Base-by-base conservation (phyloP, 495 filamentous ascomycete genomes). In the Penicillium riverlandense region DNA sequence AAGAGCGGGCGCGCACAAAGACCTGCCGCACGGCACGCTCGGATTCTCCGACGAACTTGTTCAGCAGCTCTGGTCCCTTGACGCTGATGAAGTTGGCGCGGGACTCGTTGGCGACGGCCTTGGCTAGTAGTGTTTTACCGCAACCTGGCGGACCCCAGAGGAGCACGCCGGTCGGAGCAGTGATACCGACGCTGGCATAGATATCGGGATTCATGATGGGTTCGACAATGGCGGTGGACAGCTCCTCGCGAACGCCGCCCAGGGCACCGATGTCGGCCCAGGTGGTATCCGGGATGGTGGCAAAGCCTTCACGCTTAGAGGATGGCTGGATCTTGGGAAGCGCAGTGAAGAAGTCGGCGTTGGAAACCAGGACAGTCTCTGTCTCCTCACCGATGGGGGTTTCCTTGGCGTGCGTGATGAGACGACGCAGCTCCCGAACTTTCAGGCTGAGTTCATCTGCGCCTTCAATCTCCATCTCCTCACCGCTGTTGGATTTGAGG, bases 121-220 rank as follows among this genome's bases (percentile, higher is more conserved):
- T 96, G 40, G 92, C 92, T 8, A 98, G 81, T 6, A 98, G 78
- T 0, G 92, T 98, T 62, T 98, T 98, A 50, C 92, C 92, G 65
- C 92, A 98, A 29, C 92, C 92, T 3, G 92, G 92, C 0, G 92
- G 92, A 11, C 92, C 92, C 90, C 92, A 97, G 45, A 98, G 84
- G 9, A 98, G 77, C 11, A 97, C 86, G 28, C 94, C 94, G 0
- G 88, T 86, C 0, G 92, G 89, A 0, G 88, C 84, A 12, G 84
- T 84, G 57, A 97, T 88, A 55, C 92, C 92, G 12, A 95, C 83
- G 15, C 73, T 71, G 16, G 75, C 74, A 62, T 91, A 97, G 27
- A 84, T 75, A 32, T 89, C 85, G 0, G 92, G 92, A 36, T 82
- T 68, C 47, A 82, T 83, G 69, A 98, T 98, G 2, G 92, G 94